Base-by-base conservation (phyloP, 768 basidiomycete genomes). In the Amanita fuliginea region DNA sequence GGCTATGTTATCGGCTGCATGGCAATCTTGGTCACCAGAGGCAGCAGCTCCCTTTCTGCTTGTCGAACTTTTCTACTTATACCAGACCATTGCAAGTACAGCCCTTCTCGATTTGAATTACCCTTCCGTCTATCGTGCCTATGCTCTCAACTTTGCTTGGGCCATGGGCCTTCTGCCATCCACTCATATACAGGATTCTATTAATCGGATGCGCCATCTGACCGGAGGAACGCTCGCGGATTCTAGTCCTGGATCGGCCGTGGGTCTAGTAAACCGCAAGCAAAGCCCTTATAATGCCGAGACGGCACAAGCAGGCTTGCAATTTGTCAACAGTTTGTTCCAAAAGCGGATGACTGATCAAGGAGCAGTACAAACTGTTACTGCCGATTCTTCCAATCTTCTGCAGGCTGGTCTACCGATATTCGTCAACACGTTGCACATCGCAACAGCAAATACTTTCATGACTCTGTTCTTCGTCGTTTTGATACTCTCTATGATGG, bases 61-160 rank as follows among this genome's bases (percentile, higher is more conserved):
- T 55, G 71, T 96, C 55, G 90, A 95, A 54, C 65, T 93, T 42
- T 62, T 96, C 41, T 81, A 77, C 58, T 76, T 95, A 51, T 89
- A 83, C 64, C 95, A 98, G 66, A 74, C 81, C 59, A 84, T 94
- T 46, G 89, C 85, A 22, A 75, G 78, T 22, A 82, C 87, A 2
- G 83, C 76, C 3, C 73, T 97, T 55, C 74, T 96, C 49, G 77
- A 78, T 56, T 75, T 98, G 60, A 86, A 97, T 63, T 97, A 93
- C 60, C 87, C 95, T 1, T 75, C 78, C 35, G 76, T 84, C 10
- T 97, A 92, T 64, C 75, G 80, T 46, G 76, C 84, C 19, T 97
- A 82, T 57, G 72, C 86, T 2, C 71, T 83, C 59, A 97, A 97
- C 59, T 96, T 95, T 56, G 78, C 83, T 0, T 97, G 92, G 93